These are phyloP conservation scores for Cryptococcus sp. DNA, from an alignment of 1,284 basidiomycete genomes.

Conservation along the genomic window DNA sequence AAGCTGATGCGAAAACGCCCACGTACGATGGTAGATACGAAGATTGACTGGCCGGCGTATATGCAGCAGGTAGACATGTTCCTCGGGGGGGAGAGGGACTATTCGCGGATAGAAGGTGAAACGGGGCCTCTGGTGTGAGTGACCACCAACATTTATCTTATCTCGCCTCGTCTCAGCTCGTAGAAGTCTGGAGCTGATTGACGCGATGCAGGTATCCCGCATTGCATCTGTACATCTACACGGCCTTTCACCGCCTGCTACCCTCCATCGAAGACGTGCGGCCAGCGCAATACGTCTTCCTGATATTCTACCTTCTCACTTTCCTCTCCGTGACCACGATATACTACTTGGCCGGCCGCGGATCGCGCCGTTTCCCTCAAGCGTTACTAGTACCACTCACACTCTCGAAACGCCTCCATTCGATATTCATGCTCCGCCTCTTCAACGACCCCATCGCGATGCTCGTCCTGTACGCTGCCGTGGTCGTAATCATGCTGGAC, in stretches of 20 bases:
- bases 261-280: conserved; percentile 57
- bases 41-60: conserved; percentile 76
- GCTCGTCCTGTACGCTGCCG: conserved; percentile 56
- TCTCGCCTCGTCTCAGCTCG: too few relatives aligned
- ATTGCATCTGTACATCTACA: conserved; percentile 84
- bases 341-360: conserved; percentile 61
- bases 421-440: conserved; percentile 85
- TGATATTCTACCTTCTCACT: conserved; percentile 67
- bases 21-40: conserved; percentile 71
- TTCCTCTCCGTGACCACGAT: conserved; percentile 67
- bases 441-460: conserved; percentile 96
- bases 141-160: not conserved
- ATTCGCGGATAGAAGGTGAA: conserved; percentile 80
- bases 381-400: conserved; percentile 75
- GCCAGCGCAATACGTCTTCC: conserved; percentile 77
- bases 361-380: conserved; percentile 62
- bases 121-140: conserved; percentile 91
- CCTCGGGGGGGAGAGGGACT: conserved; percentile 80
- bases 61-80: conserved; percentile 75
- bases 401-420: conserved; percentile 90
- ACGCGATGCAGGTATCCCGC: conserved; percentile 77
- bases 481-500: conserved; percentile 57
- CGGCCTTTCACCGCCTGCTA: conserved; percentile 64
- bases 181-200: conserved; percentile 7
- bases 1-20: not conserved